Evolutionary conservation across 495 filamentous ascomycete species (phyloP).

Genomic region (Trichoderma orchidacearum): DNA sequence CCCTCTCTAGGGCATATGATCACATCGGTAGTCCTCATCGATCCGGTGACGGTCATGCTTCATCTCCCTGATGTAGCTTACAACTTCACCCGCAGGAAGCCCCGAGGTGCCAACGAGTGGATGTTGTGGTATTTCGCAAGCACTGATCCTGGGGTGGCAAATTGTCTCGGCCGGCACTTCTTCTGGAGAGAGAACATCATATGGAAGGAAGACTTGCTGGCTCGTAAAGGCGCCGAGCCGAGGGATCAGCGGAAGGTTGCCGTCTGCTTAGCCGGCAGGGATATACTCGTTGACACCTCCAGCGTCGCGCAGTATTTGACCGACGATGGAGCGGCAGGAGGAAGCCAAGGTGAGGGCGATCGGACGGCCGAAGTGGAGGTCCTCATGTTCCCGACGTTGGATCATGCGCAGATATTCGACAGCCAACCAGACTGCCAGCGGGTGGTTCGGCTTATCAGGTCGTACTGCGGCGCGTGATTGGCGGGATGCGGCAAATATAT

Average conservation of each 20-base stretch:
- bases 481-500: slow-evolving; percentile 4
- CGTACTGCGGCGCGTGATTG: slow-evolving; percentile 18
- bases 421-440: slow-evolving; percentile 17
- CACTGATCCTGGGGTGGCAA: slow-evolving; percentile 47
- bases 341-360: slow-evolving; percentile 2
- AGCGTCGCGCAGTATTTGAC: slow-evolving; percentile 44
- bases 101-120: slow-evolving; percentile 44
- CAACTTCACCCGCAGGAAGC: slow-evolving; percentile 48
- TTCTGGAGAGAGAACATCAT: slow-evolving; percentile 56
- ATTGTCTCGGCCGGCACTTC: slow-evolving; percentile 45
- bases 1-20: slow-evolving; percentile 25
- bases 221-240: not conserved
- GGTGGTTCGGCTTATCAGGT: slow-evolving; percentile 28
- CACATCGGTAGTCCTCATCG: slow-evolving; percentile 39
- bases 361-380: slow-evolving; percentile 20
- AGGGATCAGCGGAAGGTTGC: slow-evolving; percentile 25
- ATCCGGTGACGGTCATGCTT: slow-evolving; percentile 51
- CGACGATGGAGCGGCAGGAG: slow-evolving; percentile 13
- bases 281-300: slow-evolving; percentile 51
- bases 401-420: slow-evolving; percentile 61
- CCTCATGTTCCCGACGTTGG: slow-evolving; percentile 45
- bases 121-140: slow-evolving; percentile 55
- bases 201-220: slow-evolving; percentile 47
- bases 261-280: slow-evolving; percentile 41
- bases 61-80: slow-evolving; percentile 58